phyloP scores from a whole-genome alignment of 805 yeast genomes.

The Wickerhamiella allomyrinae region DNA sequence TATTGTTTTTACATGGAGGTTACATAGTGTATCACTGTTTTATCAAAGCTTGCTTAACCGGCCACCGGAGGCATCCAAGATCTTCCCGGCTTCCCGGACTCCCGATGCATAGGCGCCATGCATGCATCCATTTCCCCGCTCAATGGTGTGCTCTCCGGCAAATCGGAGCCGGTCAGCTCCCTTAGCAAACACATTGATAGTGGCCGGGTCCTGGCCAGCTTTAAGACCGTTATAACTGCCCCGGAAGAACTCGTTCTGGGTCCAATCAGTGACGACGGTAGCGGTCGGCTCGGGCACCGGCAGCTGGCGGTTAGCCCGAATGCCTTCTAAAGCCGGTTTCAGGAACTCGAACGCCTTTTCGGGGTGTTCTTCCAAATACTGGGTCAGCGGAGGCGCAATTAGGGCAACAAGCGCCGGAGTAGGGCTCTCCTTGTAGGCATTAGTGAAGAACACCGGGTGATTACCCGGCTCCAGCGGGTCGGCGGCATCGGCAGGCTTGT shows the following conservation, averaged over 20 bases:
- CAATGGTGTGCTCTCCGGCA: slow-evolving; percentile 79
- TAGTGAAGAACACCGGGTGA: slow-evolving; percentile 48
- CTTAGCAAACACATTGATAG: slow-evolving; percentile 40
- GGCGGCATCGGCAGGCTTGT: slow-evolving; percentile 10
- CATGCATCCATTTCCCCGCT: slow-evolving; percentile 78
- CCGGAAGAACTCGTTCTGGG: slow-evolving; percentile 48
- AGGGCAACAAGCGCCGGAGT: slow-evolving; percentile 45
- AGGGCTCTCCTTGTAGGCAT: slow-evolving; percentile 32
- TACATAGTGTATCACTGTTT: too few relatives aligned
- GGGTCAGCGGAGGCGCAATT: slow-evolving; percentile 58
- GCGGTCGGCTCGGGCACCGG: slow-evolving; percentile 29
- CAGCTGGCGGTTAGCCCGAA: slow-evolving; percentile 15
- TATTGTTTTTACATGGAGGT: too few relatives aligned
- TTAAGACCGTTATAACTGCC: slow-evolving; percentile 65
- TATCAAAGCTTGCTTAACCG: too few relatives aligned
- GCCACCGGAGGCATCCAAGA: too few relatives aligned
- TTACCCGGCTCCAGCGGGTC: slow-evolving; percentile 29
- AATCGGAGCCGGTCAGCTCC: slow-evolving; percentile 51
- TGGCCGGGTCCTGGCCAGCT: slow-evolving; percentile 57
- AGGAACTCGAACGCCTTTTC: slow-evolving; percentile 42
- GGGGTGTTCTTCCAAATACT: slow-evolving; percentile 36
- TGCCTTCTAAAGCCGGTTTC: slow-evolving; percentile 33
- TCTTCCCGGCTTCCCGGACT: slow-evolving; percentile 34
- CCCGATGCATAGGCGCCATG: slow-evolving; percentile 83
- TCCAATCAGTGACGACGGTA: slow-evolving; percentile 45